A percentile compares a stretch with the other conserved stretches of the same genome.
Evolutionary conservation across 2,329 filamentous ascomycete species (phyloP).

Genomic region (Ophiosphaerella korrae): DNA sequence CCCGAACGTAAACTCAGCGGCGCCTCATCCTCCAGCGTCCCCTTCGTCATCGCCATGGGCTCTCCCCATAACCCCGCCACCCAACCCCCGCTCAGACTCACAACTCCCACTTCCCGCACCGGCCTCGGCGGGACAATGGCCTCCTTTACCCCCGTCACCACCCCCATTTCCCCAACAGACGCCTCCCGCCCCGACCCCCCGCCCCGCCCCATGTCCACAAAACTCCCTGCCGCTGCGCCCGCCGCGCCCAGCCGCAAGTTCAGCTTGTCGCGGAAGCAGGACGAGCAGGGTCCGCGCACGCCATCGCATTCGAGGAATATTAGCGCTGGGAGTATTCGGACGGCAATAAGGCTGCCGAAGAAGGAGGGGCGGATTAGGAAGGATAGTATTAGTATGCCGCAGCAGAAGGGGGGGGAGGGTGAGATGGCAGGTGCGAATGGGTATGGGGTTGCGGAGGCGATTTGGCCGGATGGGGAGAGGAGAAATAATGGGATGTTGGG

Average conservation of each 20-base stretch:
- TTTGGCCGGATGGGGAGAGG: not conserved
- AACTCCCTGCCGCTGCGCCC: not conserved
- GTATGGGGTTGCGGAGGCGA: constrained; percentile 11
- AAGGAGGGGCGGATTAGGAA: constrained; percentile 25
- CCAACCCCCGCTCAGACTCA: constrained; percentile 18
- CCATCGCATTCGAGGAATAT: constrained; percentile 27
- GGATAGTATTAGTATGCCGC: constrained; percentile 33
- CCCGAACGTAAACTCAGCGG: constrained; percentile 23
- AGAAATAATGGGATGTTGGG: not conserved
- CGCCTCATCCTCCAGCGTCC: constrained; percentile 24
- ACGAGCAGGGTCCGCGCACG: constrained; percentile 9
- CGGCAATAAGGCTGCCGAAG: constrained; percentile 26
- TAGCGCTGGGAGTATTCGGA: constrained; percentile 31
- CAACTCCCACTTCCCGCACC: constrained; percentile 18
- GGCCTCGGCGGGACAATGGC: constrained; percentile 41
- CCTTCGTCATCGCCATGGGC: constrained; percentile 39
- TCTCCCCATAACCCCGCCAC: constrained; percentile 39
- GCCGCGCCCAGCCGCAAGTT: constrained; percentile 7
- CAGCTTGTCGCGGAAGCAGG: constrained; percentile 11
- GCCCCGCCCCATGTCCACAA: not conserved
- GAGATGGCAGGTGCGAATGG: constrained; percentile 3
- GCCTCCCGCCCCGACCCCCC: constrained; percentile 4
- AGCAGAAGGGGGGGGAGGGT: constrained; percentile 12
- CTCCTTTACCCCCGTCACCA: constrained; percentile 28
- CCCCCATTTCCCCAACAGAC: constrained; percentile 21